Percentiles rank a stretch among this genome's conserved stretches.
Conservation (phyloP, 2,329 filamentous ascomycete genomes). For the Coniochaeta sp. region DNA sequence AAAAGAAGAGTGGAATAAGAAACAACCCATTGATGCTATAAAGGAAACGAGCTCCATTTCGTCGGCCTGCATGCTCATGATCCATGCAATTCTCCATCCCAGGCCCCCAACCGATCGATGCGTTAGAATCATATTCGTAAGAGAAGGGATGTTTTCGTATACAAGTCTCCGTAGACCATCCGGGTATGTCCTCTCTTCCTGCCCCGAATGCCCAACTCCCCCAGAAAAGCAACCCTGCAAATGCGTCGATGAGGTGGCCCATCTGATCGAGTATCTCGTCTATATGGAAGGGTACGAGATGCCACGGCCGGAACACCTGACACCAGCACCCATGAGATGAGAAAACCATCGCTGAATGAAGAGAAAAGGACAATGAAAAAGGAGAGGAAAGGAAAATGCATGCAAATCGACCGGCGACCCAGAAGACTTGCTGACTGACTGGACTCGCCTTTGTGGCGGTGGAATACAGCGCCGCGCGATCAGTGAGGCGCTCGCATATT, state of each 20-base stretch:
- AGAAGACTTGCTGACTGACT: too few species aligned
- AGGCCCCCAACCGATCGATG: not conserved
- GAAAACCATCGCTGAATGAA: not conserved
- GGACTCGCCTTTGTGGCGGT: too few species aligned
- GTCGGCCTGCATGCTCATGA: not conserved
- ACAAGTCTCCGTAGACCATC: not conserved
- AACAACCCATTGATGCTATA: not conserved
- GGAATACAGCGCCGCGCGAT: too few species aligned
- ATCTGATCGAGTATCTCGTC: not conserved
- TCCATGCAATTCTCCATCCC: not conserved
- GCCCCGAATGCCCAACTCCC: not conserved
- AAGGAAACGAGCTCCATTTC: not conserved
- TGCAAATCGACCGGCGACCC: too few species aligned
- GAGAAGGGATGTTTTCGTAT: not conserved
- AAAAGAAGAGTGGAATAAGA: not conserved
- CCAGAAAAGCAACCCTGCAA: not conserved
- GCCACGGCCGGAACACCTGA: not conserved
- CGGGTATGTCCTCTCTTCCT: not conserved
- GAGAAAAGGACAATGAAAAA: not conserved
- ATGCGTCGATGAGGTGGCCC: conserved; percentile 1
- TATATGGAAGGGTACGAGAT: not conserved
- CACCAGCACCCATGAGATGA: not conserved
- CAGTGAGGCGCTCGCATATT: too few species aligned
- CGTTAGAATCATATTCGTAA: not conserved
- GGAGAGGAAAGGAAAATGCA: too few species aligned